Base-by-base conservation (phyloP, 305 asterid genomes). In the Striga hermonthica region DNA sequence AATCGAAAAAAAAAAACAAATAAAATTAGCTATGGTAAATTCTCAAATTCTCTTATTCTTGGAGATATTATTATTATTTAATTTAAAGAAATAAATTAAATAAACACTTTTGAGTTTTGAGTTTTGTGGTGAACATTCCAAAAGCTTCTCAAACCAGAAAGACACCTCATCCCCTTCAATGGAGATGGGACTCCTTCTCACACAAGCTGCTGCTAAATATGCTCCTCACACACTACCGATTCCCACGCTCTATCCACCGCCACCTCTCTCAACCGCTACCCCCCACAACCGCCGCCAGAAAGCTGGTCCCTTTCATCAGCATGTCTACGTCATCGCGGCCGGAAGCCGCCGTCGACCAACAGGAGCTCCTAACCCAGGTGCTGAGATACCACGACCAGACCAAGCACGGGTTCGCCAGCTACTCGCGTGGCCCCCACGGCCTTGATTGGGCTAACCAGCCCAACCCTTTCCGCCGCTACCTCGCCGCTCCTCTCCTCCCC, bases 401-500 rank as follows among this genome's bases (percentile, higher is more conserved):
- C 0, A 87, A 89, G 65, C 97, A 89, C 77, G 71, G 75, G 28
- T 86, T 89, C 82, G 86, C 74, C 69, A 77, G 81, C 39, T 87
- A 85, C 74, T 82, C 98, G 10, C 95, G 87, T 61, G 95, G 95
- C 49, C 96, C 98, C 1, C 90, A 54, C 61, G 89, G 91, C 69
- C 96, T 92, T 69, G 97, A 92, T 81, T 92, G 98, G 98, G 88
- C 89, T 45, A 92, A 92, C 69, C 98, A 91, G 69, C 98, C 97
- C 71, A 85, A 89, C 81, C 97, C 98, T 55, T 92, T 92, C 79
- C 95, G 97, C 78, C 93, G 95, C 71, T 92, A 87, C 86, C 41
- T 68, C 60, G 37, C 87, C 65, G 78, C 96, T 48, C 86, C 91
- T 6, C 78, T 87, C 54, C 68, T 92, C 67, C 84, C 86, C 36